Percentiles rank a stretch among this genome's conserved stretches.
phyloP scores from a whole-genome alignment of 1,284 basidiomycete genomes.

The Albatrellus sp. region DNA sequence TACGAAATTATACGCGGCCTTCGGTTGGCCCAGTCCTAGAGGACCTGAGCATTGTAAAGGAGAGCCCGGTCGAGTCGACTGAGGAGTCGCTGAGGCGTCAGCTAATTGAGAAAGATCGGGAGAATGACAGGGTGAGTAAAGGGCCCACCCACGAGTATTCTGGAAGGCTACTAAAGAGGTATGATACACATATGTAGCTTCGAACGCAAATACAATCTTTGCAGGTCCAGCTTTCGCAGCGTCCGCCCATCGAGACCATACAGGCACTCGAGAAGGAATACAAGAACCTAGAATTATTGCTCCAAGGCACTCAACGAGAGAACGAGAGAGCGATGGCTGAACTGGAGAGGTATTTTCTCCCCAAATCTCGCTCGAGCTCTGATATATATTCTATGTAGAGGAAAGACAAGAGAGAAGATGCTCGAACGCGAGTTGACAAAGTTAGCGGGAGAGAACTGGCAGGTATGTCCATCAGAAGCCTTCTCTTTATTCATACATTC shows the following conservation, averaged over 20 bases:
- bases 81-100: slow-evolving; percentile 53
- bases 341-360: slow-evolving; percentile 41
- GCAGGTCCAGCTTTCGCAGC: slow-evolving; percentile 47
- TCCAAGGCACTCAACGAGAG: slow-evolving; percentile 66
- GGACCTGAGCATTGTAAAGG: slow-evolving; percentile 48
- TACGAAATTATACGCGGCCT: slow-evolving; percentile 32
- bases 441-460: slow-evolving; percentile 65
- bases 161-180: too few relatives aligned
- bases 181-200: slow-evolving; percentile 26
- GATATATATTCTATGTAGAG: slow-evolving; percentile 18
- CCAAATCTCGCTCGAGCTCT: neutral
- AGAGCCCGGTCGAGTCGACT: slow-evolving; percentile 38
- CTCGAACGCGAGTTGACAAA: slow-evolving; percentile 58
- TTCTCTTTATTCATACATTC: neutral
- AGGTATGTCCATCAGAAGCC: slow-evolving; percentile 27
- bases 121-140: slow-evolving; percentile 48
- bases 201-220: slow-evolving; percentile 45
- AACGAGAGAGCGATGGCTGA: slow-evolving; percentile 70
- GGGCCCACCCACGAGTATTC: neutral
- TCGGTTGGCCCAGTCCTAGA: slow-evolving; percentile 33
- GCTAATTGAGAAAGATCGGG: slow-evolving; percentile 56
- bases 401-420: slow-evolving; percentile 53
- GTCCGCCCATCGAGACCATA: slow-evolving; percentile 52
- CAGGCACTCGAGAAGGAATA: slow-evolving; percentile 56
- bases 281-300: slow-evolving; percentile 54